phyloP scores from a whole-genome alignment of 148 eudicot species.

The Rhododendron ovatum region DNA sequence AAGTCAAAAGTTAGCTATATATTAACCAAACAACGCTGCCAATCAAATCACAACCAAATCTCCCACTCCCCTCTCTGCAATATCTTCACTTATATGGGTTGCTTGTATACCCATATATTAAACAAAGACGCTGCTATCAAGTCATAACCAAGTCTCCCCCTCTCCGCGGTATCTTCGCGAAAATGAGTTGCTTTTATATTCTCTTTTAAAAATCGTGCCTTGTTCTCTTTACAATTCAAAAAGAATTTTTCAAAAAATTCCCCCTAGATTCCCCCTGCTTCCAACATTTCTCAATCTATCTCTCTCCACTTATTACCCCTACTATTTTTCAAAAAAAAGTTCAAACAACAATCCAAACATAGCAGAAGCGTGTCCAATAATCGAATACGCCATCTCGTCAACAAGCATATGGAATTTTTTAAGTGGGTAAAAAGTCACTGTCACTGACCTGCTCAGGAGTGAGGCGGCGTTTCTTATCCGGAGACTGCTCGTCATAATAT shows the following conservation, averaged over 20 bases:
- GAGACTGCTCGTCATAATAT: constrained; percentile 62
- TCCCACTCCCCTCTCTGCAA: neutral
- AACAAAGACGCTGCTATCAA: neutral
- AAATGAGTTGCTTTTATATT: neutral
- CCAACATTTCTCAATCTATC: too few species aligned
- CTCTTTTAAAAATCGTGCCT: neutral
- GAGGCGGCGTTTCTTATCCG: constrained; percentile 83
- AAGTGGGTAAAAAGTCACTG: neutral
- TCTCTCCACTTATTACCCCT: too few species aligned
- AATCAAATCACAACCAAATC: neutral
- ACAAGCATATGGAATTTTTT: neutral
- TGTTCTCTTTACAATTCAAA: too few species aligned
- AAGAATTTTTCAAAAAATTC: too few species aligned
- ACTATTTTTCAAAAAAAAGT: too few species aligned
- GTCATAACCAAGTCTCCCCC: neutral
- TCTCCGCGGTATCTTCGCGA: neutral
- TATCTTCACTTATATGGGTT: neutral
- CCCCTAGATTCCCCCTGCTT: too few species aligned
- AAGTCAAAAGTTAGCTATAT: neutral
- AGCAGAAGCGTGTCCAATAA: neutral
- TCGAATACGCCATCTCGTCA: neutral
- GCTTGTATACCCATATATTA: neutral
- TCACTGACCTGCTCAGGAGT: constrained; percentile 58
- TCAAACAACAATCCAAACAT: too few species aligned
- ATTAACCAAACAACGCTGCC: neutral